Base-by-base conservation (phyloP, 2,329 filamentous ascomycete species). In the Sarocladium oryzae region DNA sequence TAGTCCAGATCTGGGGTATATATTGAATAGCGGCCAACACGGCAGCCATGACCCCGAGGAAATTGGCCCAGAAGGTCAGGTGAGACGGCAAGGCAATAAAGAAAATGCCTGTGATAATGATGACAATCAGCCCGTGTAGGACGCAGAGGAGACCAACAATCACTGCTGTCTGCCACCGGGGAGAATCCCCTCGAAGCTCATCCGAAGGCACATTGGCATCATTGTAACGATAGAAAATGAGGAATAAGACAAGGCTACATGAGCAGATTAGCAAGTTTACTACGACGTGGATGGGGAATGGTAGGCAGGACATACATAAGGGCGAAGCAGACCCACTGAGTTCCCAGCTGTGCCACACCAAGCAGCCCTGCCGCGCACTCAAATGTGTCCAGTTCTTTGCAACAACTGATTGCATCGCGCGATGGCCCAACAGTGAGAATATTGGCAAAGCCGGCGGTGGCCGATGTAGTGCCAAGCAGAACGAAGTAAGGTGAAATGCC, bases 401-500 rank as follows among this genome's bases (percentile, higher is more conserved):
- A 99, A 69, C 93, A 99, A 51, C 79, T 80, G 54, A 96, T 85
- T 65, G 96, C 91, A 52, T 82, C 78, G 30, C 88, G 81, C 52
- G 89, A 96, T 53, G 84, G 81, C n/a, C 89, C 88, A 13, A 96
- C 80, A 1, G 89, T 86, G 50, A 97, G 74, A 63, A 99, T 96
- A 64, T 97, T 97, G 56, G 88, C 89, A 61, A 99, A 89, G 23
- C 88, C 87, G 45, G 87, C 88, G 49, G 88, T 95, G 60, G 88
- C 88, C 7, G 89, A 95, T 1, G 92, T 92, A 23, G 88, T 89
- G 54, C 93, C 93, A n/a, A 99, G 82, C 2, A 97, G 80, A 56
- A 99, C 84, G 64, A 96, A 99, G 69, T 92, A 93, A 8, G 93
- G 92, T 26, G 91, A 96, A 55, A 99, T 91, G 55, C 93, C 93